Evolutionary conservation across 169 alveolate genomes (phyloP), one percentile per base, ranked within the genome.

Genomic region (Plasmodium knowlesi): DNA sequence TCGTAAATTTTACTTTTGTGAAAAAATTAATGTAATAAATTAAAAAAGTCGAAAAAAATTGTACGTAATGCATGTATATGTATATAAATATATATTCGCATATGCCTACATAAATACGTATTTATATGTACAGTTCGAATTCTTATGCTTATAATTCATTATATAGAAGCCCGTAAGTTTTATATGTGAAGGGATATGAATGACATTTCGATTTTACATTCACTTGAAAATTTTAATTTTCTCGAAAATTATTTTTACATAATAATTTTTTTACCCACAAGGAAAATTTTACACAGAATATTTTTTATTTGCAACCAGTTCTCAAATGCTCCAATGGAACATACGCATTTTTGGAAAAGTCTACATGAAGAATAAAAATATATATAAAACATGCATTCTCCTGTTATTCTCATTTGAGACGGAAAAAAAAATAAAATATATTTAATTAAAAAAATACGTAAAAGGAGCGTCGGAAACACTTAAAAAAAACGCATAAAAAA

Each of bases 31-130:
- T 81, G 61, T 22, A 12, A 46, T 81, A n/a, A 76, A 41, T 81
- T 6, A 67, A 67, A 67, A 67, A 67, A 67, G 76, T 19, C 37
- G 76, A 67, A 67, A 19, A 67, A 67, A 67, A 32, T 79, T 37
- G 28, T 81, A 41, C 28, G 76, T 81, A 81, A 14, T 34, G 76
- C 43, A 81, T 81, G 43, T 43, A 81, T 81, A 81, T 37, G 34
- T 80, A 80, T 37, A 81, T 81, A 81, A 53, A 81, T 81, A 22
- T 50, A 81, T 81, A 22, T 81, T 53, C 30, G 46, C 76, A 43
- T 43, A 81, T 43, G 41, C 67, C 25, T 50, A 37, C 32, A 50
- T 50, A 81, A 19, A 32, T 76, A 76, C 50, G 50, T 76, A 28
- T 76, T 37, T 79, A 61, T 78, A 39, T 79, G 84, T 39, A 79